Evolutionary conservation across 2,329 filamentous ascomycete species (phyloP).

Genomic region (Neoarthrinium moseri): DNA sequence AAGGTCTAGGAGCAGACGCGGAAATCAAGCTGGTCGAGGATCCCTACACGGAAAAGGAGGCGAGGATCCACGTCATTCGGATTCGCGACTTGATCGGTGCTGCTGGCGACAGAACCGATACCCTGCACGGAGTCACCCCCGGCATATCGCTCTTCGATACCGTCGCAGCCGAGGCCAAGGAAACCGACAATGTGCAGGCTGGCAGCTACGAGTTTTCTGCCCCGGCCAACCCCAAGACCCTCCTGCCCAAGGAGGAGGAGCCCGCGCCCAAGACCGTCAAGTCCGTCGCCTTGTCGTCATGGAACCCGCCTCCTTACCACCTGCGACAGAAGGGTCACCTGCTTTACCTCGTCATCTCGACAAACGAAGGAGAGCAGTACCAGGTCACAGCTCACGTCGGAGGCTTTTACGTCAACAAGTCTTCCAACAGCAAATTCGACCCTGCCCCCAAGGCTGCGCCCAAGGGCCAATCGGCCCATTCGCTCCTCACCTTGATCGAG

Average conservation of each 20-base stretch:
- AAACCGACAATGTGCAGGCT: conserved; percentile 34
- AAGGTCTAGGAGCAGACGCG: conserved; percentile 72
- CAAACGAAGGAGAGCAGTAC: conserved; percentile 90
- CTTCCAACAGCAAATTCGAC: conserved; percentile 92
- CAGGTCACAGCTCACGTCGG: conserved; percentile 92
- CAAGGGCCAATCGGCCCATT: conserved; percentile 80
- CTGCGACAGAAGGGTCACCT: conserved; percentile 89
- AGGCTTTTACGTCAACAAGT: conserved; percentile 97
- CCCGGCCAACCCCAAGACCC: conserved; percentile 63
- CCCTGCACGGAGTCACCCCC: conserved; percentile 79
- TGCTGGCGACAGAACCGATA: conserved; percentile 83
- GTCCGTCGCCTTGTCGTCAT: conserved; percentile 81
- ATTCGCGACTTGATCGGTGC: conserved; percentile 92
- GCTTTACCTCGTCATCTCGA: conserved; percentile 84
- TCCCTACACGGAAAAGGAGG: conserved; percentile 97
- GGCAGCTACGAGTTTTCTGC: conserved; percentile 72
- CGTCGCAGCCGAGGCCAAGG: conserved; percentile 50
- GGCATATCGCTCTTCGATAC: conserved; percentile 86
- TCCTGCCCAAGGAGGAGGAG: conserved; percentile 67
- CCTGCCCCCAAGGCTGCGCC: conserved; percentile 77
- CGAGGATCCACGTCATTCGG: conserved; percentile 87
- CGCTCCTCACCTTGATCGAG: conserved; percentile 75
- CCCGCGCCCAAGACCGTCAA: conserved; percentile 87
- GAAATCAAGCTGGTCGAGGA: conserved; percentile 85
- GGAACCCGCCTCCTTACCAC: conserved; percentile 94